A percentile compares a stretch with the other conserved stretches of the same genome.
Evolutionary conservation across 2,329 filamentous ascomycete species (phyloP).

Genomic region (Lecanicillium sp.): DNA sequence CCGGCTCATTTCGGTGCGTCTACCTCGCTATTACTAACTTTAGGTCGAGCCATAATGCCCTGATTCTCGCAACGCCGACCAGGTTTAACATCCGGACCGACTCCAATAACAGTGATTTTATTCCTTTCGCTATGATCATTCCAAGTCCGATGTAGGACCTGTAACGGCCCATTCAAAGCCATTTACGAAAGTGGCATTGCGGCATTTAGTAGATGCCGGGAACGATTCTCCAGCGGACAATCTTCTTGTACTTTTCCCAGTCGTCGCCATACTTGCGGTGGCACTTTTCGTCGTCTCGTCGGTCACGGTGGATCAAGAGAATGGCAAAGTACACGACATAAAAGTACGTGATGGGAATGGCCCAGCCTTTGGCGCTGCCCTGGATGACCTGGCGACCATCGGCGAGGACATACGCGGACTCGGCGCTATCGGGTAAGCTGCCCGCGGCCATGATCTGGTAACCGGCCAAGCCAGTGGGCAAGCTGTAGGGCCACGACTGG

Average conservation of each 20-base stretch:
- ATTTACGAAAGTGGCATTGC: too few relatives aligned
- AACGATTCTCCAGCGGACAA: slow-evolving; percentile 74
- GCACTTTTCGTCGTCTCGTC: slow-evolving; percentile 87
- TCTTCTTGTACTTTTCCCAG: slow-evolving; percentile 81
- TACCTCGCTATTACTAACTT: too few relatives aligned
- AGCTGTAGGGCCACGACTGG: slow-evolving; percentile 82
- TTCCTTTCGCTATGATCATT: not conserved
- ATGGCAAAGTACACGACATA: slow-evolving; percentile 89
- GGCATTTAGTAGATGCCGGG: slow-evolving; percentile 67
- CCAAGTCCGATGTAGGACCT: not conserved
- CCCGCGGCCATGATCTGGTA: slow-evolving; percentile 61
- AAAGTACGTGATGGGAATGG: slow-evolving; percentile 86
- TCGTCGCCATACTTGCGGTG: slow-evolving; percentile 83
- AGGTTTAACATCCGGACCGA: not conserved
- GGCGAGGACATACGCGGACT: slow-evolving; percentile 46
- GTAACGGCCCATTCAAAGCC: not conserved
- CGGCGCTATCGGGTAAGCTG: slow-evolving; percentile 37
- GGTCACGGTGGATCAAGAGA: slow-evolving; percentile 76
- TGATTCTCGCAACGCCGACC: not conserved
- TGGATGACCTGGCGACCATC: slow-evolving; percentile 60
- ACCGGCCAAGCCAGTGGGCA: slow-evolving; percentile 79
- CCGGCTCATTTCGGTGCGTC: too few relatives aligned
- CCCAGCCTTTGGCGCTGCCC: slow-evolving; percentile 70
- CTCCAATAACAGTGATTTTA: not conserved
- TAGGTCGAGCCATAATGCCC: not conserved